A percentile compares a stretch with the other conserved stretches of the same genome.
Evolutionary conservation across 2,329 filamentous ascomycete genomes (phyloP).

Genomic region (Diaporthe velutina): DNA sequence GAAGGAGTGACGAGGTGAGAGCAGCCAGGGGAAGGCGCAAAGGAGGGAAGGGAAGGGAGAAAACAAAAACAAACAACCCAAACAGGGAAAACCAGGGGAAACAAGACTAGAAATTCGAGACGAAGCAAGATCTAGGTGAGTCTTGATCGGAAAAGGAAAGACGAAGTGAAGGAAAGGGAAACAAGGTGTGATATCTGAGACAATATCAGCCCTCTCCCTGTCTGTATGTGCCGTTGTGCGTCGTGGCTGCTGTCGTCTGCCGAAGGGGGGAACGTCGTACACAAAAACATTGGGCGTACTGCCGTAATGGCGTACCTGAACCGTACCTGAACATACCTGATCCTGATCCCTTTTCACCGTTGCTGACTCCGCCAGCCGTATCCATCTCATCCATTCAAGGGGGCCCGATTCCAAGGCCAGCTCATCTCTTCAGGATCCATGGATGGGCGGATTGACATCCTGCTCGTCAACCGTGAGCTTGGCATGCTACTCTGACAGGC

Average conservation of each 20-base stretch:
- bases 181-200: constrained; percentile 23
- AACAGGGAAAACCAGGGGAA: not conserved
- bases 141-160: constrained; percentile 20
- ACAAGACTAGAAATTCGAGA: not conserved
- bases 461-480: constrained; percentile 3
- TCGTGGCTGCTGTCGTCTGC: not conserved
- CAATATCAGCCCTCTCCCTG: constrained; percentile 1
- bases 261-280: not conserved
- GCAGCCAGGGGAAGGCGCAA: constrained; percentile 5
- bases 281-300: not conserved
- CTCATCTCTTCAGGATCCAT: constrained; percentile 29
- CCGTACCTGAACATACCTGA: not conserved
- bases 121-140: not conserved
- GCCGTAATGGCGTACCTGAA: not conserved
- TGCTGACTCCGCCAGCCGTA: not conserved
- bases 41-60: not conserved
- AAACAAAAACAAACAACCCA: constrained; percentile 25
- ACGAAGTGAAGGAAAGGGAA: not conserved
- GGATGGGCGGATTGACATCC: constrained; percentile 18
- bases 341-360: not conserved
- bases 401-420: constrained; percentile 15
- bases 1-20: not conserved
- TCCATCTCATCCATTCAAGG: not conserved
- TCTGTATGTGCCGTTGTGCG: not conserved
- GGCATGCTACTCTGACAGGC: constrained; percentile 23